Conservation (phyloP, 139 green algal genomes). For the Pseudopediastrum boryanum region DNA sequence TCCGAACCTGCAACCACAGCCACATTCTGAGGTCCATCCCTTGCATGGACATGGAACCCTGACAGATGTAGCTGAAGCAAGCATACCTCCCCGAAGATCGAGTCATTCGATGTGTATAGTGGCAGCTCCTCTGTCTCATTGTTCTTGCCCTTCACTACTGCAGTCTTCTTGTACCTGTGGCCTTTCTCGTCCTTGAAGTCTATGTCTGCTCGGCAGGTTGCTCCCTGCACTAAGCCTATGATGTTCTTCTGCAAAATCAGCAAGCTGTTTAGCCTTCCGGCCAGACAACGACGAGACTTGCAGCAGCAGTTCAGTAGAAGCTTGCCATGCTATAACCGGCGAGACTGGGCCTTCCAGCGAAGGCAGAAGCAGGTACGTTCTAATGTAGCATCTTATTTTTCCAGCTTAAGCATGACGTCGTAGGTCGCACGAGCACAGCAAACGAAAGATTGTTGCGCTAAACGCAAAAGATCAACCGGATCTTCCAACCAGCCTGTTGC, state of each 20-base stretch:
- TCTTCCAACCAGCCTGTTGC: no score
- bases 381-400: no score
- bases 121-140: slow-evolving; percentile 71
- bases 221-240: slow-evolving; percentile 56
- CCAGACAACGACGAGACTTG: no score
- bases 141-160: slow-evolving; percentile 54
- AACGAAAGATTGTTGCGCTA: no score
- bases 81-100: slow-evolving; percentile 72
- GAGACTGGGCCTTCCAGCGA: no score
- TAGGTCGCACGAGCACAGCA: no score
- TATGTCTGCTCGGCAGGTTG: slow-evolving; percentile 52
- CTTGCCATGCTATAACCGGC: no score
- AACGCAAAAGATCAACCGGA: no score
- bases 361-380: no score
- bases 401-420: no score
- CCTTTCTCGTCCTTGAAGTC: slow-evolving; percentile 59
- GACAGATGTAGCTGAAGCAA: neutral
- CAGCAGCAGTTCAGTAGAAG: no score
- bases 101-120: slow-evolving; percentile 79
- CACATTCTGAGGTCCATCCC: neutral
- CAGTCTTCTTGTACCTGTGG: slow-evolving; percentile 55
- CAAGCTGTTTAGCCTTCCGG: no score
- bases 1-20: slow-evolving; percentile 42
- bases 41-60: neutral
- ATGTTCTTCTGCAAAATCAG: slow-evolving; percentile 59